phyloP scores from a whole-genome alignment of 164 flowering plant species.

The Brasenia schreberi region DNA sequence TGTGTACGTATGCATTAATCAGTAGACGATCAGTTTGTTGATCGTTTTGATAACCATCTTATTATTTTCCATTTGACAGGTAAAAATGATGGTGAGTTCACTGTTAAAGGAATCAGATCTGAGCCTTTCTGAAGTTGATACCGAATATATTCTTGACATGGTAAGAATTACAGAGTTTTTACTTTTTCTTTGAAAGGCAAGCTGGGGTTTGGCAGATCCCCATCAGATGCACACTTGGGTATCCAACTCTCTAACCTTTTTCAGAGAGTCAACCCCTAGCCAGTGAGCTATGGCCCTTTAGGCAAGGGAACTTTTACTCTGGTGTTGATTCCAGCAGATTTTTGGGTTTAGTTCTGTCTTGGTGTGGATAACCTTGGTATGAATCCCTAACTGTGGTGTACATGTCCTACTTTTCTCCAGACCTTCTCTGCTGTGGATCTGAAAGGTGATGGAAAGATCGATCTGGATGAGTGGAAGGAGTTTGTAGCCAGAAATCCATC shows the following conservation, averaged over 20 bases:
- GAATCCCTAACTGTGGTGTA: not conserved
- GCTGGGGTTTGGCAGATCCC: no score
- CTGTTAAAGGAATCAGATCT: conserved; percentile 70
- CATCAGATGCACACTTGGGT: no score
- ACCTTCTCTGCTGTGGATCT: conserved; percentile 51
- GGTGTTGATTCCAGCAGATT: not conserved
- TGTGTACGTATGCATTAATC: not conserved
- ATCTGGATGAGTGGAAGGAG: conserved; percentile 60
- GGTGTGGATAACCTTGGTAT: no score
- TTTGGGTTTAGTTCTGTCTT: not conserved
- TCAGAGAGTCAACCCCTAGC: no score
- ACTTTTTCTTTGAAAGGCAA: not conserved
- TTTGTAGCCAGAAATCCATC: conserved; percentile 50
- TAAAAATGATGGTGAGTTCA: conserved; percentile 76
- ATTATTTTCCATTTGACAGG: conserved; percentile 5
- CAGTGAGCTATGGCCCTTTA: not conserved
- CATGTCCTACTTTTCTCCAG: conserved; percentile 14
- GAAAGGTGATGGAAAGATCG: conserved; percentile 67
- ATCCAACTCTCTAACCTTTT: no score
- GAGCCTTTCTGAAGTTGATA: conserved; percentile 43
- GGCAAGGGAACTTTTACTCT: not conserved
- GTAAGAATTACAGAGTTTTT: conserved; percentile 7
- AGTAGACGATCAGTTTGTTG: not conserved
- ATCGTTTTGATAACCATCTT: no score
- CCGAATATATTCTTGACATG: conserved; percentile 58